Evolutionary conservation across 169 alveolate genomes (phyloP).

Genomic region (Plasmodium ovale): DNA sequence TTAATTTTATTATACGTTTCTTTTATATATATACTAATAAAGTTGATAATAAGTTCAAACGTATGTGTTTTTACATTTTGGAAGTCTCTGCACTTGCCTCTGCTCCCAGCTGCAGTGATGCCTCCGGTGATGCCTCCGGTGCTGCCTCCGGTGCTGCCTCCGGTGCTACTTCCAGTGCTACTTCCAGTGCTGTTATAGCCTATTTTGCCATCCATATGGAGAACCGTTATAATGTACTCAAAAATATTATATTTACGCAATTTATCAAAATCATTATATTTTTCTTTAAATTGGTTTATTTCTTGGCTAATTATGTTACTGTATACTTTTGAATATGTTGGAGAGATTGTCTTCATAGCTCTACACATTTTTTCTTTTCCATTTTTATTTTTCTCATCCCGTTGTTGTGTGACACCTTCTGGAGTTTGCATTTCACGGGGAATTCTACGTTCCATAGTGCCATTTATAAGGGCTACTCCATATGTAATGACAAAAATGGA

Average conservation of each 20-base stretch:
- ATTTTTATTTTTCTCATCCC: too few species aligned
- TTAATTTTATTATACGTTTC: slow-evolving; percentile 61
- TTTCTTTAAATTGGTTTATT: too few species aligned
- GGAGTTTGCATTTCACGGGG: too few species aligned
- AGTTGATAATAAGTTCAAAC: slow-evolving; percentile 34
- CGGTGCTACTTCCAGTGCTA: neutral
- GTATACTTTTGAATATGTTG: too few species aligned
- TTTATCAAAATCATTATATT: slow-evolving; percentile 15
- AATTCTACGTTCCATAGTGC: too few species aligned
- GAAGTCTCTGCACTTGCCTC: neutral
- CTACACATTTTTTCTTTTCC: too few species aligned
- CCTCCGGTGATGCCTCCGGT: too few species aligned
- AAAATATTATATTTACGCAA: slow-evolving; percentile 36
- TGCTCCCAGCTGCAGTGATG: too few species aligned
- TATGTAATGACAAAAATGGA: slow-evolving; percentile 32
- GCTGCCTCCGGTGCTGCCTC: too few species aligned
- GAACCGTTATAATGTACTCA: slow-evolving; percentile 36
- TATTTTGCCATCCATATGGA: slow-evolving; percentile 27
- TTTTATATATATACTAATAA: slow-evolving; percentile 27
- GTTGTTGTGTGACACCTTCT: too few species aligned
- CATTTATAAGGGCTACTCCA: neutral
- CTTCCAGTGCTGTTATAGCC: neutral
- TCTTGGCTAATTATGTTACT: too few species aligned
- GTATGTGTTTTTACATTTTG: neutral
- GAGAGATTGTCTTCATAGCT: too few species aligned